Evolutionary conservation across 2,329 filamentous ascomycete genomes (phyloP).

Genomic region (Pochonia chlamydosporia): DNA sequence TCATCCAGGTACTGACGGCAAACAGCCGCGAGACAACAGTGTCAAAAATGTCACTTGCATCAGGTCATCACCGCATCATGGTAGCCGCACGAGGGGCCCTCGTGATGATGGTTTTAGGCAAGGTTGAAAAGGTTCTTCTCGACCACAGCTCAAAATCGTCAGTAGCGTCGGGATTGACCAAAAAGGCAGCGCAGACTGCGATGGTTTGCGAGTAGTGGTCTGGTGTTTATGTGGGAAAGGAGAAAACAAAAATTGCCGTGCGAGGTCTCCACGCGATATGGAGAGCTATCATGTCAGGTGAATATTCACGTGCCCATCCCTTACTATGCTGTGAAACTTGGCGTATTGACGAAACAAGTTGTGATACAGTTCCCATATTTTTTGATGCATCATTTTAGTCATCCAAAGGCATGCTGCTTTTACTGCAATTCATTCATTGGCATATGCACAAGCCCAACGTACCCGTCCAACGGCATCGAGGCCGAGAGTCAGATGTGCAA

Average conservation of each 20-base stretch:
- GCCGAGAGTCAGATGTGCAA: too few relatives aligned
- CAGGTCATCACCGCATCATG: slow-evolving; percentile 66
- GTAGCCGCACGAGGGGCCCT: slow-evolving; percentile 58
- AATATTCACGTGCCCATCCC: slow-evolving; percentile 20
- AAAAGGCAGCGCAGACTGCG: slow-evolving; percentile 27
- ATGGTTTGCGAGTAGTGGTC: slow-evolving; percentile 40
- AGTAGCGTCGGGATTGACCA: slow-evolving; percentile 31
- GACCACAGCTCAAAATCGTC: slow-evolving; percentile 51
- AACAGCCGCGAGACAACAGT: background rate
- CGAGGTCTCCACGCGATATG: background rate
- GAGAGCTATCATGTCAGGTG: background rate
- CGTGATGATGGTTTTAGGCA: slow-evolving; percentile 65
- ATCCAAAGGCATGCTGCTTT: too few relatives aligned
- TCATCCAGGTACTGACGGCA: too few relatives aligned
- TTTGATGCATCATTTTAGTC: too few relatives aligned
- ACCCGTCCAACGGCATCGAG: too few relatives aligned
- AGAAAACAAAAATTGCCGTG: slow-evolving; percentile 14
- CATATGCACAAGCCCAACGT: too few relatives aligned
- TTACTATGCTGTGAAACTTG: too few relatives aligned
- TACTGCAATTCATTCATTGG: too few relatives aligned
- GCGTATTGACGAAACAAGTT: too few relatives aligned
- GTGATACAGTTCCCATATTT: too few relatives aligned
- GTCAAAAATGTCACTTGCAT: slow-evolving; percentile 51
- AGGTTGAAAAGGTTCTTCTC: slow-evolving; percentile 50
- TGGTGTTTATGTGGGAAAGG: slow-evolving; percentile 27